phyloP scores from a whole-genome alignment of 2,329 filamentous ascomycete genomes.

The Chaetomium sp. region DNA sequence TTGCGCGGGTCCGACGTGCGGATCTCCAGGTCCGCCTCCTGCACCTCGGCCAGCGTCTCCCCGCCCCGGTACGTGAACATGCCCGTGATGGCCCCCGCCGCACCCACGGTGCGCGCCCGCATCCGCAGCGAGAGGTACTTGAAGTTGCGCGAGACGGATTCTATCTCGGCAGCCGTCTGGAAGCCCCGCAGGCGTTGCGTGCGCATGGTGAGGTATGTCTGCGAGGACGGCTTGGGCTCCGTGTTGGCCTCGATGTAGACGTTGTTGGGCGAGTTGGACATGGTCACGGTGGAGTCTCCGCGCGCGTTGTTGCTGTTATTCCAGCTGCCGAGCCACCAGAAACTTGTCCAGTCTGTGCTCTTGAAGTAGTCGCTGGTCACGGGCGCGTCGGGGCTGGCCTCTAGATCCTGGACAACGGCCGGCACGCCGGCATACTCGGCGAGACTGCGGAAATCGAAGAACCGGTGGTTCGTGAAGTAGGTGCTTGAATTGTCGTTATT shows the following conservation, averaged over 20 bases:
- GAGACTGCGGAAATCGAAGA: slow-evolving; percentile 54
- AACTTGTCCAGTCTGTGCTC: slow-evolving; percentile 41
- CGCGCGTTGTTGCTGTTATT: slow-evolving; percentile 40
- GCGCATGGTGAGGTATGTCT: slow-evolving; percentile 52
- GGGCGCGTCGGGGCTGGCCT: slow-evolving; percentile 37
- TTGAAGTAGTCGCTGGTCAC: slow-evolving; percentile 47
- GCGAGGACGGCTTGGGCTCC: slow-evolving; percentile 42
- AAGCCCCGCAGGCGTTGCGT: slow-evolving; percentile 48
- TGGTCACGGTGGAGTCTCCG: slow-evolving; percentile 39
- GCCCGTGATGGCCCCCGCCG: slow-evolving; percentile 53
- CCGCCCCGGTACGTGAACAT: slow-evolving; percentile 55
- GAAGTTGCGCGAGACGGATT: slow-evolving; percentile 43
- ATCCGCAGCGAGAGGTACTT: slow-evolving; percentile 52
- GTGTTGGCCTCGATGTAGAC: slow-evolving; percentile 53
- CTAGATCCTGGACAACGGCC: slow-evolving; percentile 37
- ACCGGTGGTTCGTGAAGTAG: slow-evolving; percentile 51
- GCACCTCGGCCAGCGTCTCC: slow-evolving; percentile 44
- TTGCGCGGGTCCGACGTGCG: slow-evolving; percentile 50
- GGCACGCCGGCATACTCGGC: slow-evolving; percentile 45
- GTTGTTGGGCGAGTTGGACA: slow-evolving; percentile 49
- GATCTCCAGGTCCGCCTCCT: slow-evolving; percentile 58
- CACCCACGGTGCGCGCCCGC: slow-evolving; percentile 53
- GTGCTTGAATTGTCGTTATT: slow-evolving; percentile 48
- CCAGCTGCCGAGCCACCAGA: slow-evolving; percentile 47
- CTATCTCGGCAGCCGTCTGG: slow-evolving; percentile 53